These are phyloP conservation scores for Panicum hallii DNA, from an alignment of 202 grass and related monocot genomes.

Conservation along the genomic window DNA sequence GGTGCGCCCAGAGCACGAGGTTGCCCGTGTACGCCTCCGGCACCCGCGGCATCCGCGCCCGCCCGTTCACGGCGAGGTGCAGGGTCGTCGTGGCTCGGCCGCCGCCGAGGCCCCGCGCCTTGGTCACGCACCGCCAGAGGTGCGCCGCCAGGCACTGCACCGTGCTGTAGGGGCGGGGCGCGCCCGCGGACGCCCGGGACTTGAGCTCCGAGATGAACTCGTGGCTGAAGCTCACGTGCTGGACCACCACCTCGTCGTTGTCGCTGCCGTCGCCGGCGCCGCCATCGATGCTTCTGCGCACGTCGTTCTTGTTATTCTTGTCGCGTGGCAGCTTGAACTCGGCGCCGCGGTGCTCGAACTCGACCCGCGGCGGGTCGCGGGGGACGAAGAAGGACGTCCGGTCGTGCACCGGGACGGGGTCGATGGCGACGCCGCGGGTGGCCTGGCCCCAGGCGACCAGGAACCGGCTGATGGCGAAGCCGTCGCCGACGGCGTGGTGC, in stretches of 20 bases:
- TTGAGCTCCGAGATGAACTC: background rate
- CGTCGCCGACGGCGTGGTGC: background rate
- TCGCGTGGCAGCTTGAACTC: slow-evolving; percentile 15
- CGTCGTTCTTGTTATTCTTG: background rate
- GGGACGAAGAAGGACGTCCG: slow-evolving; percentile 26
- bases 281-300: too few relatives aligned
- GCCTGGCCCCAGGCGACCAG: background rate
- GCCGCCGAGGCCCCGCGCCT: background rate
- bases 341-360: slow-evolving; percentile 49
- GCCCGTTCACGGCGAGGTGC: background rate
- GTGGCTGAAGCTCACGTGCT: background rate
- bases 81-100: background rate
- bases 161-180: background rate
- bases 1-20: background rate
- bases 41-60: background rate
- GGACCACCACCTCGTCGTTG: background rate
- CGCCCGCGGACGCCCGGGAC: background rate
- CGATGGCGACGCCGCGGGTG: background rate
- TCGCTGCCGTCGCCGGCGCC: background rate
- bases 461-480: background rate
- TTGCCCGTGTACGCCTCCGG: background rate
- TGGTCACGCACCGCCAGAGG: background rate
- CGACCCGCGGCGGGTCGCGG: background rate
- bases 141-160: background rate
- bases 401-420: background rate